A percentile compares a stretch with the other conserved stretches of the same genome.
These are phyloP conservation scores for Podaxis pistillaris DNA, from an alignment of 768 basidiomycete species.

Conservation along the genomic window DNA sequence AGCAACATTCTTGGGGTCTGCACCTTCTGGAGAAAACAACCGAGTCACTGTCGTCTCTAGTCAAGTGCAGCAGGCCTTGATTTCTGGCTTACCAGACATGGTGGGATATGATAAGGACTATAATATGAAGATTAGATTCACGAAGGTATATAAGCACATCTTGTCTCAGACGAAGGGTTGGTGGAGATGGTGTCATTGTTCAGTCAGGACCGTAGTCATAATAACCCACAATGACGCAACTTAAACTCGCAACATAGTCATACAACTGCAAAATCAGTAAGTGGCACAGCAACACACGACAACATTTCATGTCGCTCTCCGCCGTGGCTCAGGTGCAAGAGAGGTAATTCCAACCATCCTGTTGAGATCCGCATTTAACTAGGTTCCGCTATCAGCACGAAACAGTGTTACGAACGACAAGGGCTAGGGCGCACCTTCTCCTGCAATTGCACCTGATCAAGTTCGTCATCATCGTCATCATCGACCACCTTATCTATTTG, in stretches of 20 bases:
- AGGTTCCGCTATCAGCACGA: not conserved
- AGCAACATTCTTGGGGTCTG: conserved; percentile 41
- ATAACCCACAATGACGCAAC: conserved; percentile 1
- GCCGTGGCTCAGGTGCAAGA: conserved; percentile 27
- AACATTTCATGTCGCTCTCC: conserved; percentile 24
- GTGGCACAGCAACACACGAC: not conserved
- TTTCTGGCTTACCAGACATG: not conserved
- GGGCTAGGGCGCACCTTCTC: conserved; percentile 27
- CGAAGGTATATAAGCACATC: not conserved
- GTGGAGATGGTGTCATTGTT: not conserved
- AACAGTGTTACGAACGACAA: not conserved
- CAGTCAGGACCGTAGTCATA: not conserved
- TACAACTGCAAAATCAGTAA: not conserved
- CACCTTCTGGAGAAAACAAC: conserved; percentile 14
- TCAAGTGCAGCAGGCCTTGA: not conserved
- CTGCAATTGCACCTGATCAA: conserved; percentile 73
- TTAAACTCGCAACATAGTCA: not conserved
- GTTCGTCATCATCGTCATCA: conserved; percentile 65
- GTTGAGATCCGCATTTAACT: conserved; percentile 50
- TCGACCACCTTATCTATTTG: conserved; percentile 50
- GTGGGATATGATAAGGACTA: not conserved
- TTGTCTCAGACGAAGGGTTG: not conserved
- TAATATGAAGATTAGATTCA: not conserved
- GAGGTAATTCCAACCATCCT: conserved; percentile 57
- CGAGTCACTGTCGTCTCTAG: not conserved